Evolutionary conservation across 345 rosid genomes (phyloP).

Genomic region (Arabis alpina): DNA sequence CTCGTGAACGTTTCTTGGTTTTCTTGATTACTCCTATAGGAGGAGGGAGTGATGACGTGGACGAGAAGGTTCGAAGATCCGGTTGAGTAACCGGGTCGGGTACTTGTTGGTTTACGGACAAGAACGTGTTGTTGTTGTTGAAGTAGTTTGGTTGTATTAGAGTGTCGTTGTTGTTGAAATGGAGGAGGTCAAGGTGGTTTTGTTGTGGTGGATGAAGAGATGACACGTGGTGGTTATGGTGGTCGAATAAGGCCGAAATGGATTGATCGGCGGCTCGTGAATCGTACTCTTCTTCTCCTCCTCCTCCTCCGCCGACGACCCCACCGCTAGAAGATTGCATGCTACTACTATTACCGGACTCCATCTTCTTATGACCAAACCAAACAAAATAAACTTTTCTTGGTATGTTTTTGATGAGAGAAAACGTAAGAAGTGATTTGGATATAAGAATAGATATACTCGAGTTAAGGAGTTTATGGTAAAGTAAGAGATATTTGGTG

Average conservation of each 20-base stretch:
- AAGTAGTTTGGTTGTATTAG: conserved; percentile 62
- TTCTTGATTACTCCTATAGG: conserved; percentile 49
- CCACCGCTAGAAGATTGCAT: conserved; percentile 80
- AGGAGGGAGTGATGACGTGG: conserved; percentile 50
- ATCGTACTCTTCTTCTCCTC: conserved; percentile 73
- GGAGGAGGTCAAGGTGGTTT: conserved; percentile 44
- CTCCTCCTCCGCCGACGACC: not conserved
- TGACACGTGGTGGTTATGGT: conserved; percentile 41
- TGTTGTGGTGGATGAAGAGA: conserved; percentile 45
- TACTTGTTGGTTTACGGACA: conserved; percentile 54
- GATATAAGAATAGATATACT: conserved; percentile 15
- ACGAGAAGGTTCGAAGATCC: conserved; percentile 54
- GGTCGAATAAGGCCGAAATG: conserved; percentile 56
- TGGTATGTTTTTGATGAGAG: conserved; percentile 22
- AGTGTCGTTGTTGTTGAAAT: conserved; percentile 41
- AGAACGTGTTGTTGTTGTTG: conserved; percentile 59
- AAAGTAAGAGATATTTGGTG: conserved; percentile 28
- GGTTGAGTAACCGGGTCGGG: conserved; percentile 52
- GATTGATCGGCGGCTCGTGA: conserved; percentile 64
- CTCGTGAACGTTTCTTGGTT: conserved; percentile 88
- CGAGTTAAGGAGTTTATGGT: conserved; percentile 25
- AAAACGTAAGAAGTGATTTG: conserved; percentile 25
- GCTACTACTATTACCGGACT: conserved; percentile 84
- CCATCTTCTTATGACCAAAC: conserved; percentile 50
- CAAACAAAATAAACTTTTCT: not conserved